Percentiles rank a stretch among this genome's conserved stretches.
These are phyloP conservation scores for Dioszegia hungarica DNA, from an alignment of 768 basidiomycete genomes.

Conservation along the genomic window DNA sequence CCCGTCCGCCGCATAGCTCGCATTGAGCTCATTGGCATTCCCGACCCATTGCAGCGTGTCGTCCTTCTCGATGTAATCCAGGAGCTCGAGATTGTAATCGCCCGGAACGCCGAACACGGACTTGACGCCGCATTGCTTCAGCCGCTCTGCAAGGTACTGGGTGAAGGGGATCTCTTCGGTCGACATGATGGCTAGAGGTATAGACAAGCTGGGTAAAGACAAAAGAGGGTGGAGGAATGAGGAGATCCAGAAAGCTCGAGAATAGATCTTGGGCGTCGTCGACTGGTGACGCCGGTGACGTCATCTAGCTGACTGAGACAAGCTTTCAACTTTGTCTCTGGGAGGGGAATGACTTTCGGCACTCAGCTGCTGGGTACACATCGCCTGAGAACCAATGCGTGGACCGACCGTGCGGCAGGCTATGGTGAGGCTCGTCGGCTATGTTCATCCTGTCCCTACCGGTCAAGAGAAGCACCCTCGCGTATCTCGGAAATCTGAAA, in stretches of 20 bases:
- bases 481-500: too few relatives aligned
- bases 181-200: background rate
- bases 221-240: background rate
- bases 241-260: background rate
- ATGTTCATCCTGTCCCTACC: too few relatives aligned
- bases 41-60: conserved; percentile 78
- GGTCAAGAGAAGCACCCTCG: too few relatives aligned
- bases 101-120: conserved; percentile 42
- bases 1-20: conserved; percentile 83
- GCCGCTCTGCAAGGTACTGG: conserved; percentile 45
- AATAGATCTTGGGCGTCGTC: background rate
- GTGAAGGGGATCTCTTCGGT: conserved; percentile 36
- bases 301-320: too few relatives aligned
- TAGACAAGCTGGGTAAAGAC: too few relatives aligned
- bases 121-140: conserved; percentile 51
- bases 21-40: conserved; percentile 53
- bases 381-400: too few relatives aligned
- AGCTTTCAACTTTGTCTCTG: too few relatives aligned
- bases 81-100: conserved; percentile 37
- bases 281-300: background rate
- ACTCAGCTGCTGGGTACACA: too few relatives aligned
- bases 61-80: conserved; percentile 77
- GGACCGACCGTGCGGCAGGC: too few relatives aligned
- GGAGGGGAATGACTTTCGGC: too few relatives aligned
- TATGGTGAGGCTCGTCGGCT: too few relatives aligned